phyloP scores from a whole-genome alignment of 257 asterid species.

The Prunella vulgaris region DNA sequence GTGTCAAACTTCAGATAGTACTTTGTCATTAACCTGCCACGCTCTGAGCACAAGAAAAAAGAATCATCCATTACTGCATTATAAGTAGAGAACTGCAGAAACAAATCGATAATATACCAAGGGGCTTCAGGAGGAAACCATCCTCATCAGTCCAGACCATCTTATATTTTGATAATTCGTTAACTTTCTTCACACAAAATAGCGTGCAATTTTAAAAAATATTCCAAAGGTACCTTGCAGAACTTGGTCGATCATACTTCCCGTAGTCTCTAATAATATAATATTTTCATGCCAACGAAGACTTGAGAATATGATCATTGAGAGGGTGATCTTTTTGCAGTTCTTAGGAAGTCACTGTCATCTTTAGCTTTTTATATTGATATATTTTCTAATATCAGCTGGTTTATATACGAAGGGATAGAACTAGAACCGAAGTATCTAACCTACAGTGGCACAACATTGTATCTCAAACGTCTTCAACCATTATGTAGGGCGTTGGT shows the following conservation, averaged over 20 bases:
- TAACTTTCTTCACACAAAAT: conserved; percentile 70
- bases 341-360: not conserved
- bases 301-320: not conserved
- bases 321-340: not conserved
- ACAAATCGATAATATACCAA: conserved; percentile 48
- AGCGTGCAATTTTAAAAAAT: not conserved
- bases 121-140: conserved; percentile 85
- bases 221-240: not conserved
- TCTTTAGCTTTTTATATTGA: not conserved
- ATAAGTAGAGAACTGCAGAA: conserved; percentile 9
- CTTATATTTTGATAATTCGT: conserved; percentile 72
- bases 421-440: not conserved
- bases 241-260: not conserved
- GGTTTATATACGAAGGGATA: not conserved
- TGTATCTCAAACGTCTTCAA: not conserved
- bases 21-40: conserved; percentile 94
- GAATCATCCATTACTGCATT: conserved; percentile 1
- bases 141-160: conserved; percentile 97
- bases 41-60: conserved; percentile 49
- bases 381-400: not conserved
- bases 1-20: conserved; percentile 94
- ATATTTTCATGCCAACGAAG: not conserved
- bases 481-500: conserved; percentile 41
- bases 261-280: not conserved
- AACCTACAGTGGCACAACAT: not conserved